phyloP scores from a whole-genome alignment of 2,329 filamentous ascomycete genomes.

The Chaetomiaceae sp. region DNA sequence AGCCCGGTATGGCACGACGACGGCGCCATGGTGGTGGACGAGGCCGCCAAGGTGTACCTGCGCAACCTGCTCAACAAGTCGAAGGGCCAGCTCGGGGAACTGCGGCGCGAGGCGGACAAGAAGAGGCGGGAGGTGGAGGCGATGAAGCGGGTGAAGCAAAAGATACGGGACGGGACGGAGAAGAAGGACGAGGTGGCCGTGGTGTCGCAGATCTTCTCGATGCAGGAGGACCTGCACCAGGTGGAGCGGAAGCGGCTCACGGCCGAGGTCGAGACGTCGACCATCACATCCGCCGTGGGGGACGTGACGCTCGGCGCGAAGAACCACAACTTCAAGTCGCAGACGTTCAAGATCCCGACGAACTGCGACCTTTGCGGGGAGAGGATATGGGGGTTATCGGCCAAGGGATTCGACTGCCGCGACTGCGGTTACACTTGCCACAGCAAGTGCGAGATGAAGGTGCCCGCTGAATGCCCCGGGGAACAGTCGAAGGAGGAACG shows the following conservation, averaged over 20 bases:
- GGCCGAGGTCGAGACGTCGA: constrained; percentile 88
- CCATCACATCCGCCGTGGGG: constrained; percentile 85
- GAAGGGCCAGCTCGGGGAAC: constrained; percentile 74
- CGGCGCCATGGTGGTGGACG: constrained; percentile 78
- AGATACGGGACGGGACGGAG: constrained; percentile 76
- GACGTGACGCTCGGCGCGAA: constrained; percentile 89
- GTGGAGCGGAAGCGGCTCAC: constrained; percentile 79
- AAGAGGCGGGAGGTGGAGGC: constrained; percentile 81
- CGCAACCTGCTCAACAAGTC: constrained; percentile 90
- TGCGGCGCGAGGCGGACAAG: constrained; percentile 78
- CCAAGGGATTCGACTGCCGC: constrained; percentile 92
- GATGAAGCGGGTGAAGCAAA: constrained; percentile 67
- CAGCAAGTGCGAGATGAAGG: constrained; percentile 98
- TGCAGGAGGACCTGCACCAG: constrained; percentile 82
- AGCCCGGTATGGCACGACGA: constrained; percentile 98
- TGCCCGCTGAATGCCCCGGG: constrained; percentile 90
- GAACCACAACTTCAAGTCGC: constrained; percentile 97
- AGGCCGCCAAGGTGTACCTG: constrained; percentile 81
- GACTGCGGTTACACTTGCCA: constrained; percentile 98
- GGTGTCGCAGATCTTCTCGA: constrained; percentile 73
- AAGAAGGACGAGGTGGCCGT: constrained; percentile 85
- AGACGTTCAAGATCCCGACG: constrained; percentile 98
- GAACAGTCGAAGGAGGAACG: constrained; percentile 91
- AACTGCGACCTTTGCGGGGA: constrained; percentile 97
- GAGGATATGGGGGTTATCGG: constrained; percentile 92